Percentiles rank a stretch among this genome's conserved stretches.
These are phyloP conservation scores for Umbelopsis isabellina DNA, from an alignment of 192 early-diverging fungal species.

Conservation along the genomic window DNA sequence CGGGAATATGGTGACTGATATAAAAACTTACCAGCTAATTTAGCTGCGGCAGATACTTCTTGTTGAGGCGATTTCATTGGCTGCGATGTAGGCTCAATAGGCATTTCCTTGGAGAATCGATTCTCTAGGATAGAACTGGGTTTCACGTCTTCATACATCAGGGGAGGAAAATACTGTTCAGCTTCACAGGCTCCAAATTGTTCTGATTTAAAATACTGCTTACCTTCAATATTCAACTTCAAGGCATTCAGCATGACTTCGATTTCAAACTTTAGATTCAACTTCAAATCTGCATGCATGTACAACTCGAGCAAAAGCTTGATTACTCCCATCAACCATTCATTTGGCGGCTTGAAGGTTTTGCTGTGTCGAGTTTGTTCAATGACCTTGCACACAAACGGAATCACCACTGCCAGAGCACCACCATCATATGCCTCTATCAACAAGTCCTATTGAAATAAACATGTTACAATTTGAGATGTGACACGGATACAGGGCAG, in stretches of 20 bases:
- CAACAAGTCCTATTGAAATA: constrained; percentile 68
- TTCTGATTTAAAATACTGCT: not conserved
- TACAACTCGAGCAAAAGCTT: constrained; percentile 91
- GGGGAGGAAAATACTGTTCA: not conserved
- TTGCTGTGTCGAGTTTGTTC: constrained; percentile 84
- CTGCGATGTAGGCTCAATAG: not conserved
- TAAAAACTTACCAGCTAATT: not conserved
- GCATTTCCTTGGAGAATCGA: constrained; percentile 47
- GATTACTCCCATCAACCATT: constrained; percentile 98
- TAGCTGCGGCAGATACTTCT: constrained; percentile 8
- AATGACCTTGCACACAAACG: constrained; percentile 96
- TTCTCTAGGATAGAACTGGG: constrained; percentile 68
- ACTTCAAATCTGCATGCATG: constrained; percentile 86
- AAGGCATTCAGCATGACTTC: constrained; percentile 96
- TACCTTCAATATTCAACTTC: constrained; percentile 74
- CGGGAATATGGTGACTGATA: too few relatives aligned
- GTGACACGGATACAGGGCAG: not conserved
- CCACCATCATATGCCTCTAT: constrained; percentile 88
- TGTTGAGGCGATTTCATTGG: not conserved
- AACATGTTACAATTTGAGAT: not conserved
- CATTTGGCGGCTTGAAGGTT: constrained; percentile 94
- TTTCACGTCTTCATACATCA: constrained; percentile 53
- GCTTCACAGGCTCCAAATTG: too few relatives aligned
- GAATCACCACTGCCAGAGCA: constrained; percentile 91
- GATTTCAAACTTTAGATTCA: constrained; percentile 96